Base-by-base conservation (phyloP, 192 early-diverging fungal genomes). In the Chytriomyces confervae region DNA sequence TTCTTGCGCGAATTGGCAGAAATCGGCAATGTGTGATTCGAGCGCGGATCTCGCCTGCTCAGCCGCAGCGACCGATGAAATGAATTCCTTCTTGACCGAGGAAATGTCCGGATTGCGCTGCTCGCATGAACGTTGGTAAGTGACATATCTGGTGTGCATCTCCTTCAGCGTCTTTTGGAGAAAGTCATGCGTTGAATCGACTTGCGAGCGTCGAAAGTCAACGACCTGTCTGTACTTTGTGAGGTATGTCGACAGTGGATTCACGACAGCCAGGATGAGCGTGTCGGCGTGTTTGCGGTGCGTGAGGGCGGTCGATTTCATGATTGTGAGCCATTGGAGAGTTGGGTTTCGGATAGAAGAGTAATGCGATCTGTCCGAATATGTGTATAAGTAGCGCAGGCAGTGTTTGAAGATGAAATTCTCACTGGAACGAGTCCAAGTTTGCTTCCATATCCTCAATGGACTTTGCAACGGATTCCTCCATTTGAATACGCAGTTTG, bases 1-100 rank as follows among this genome's bases (percentile, higher is more conserved):
- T 45, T 84, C 80, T 68, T 84, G 80, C 7, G 76, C 80, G 24
- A 69, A 74, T 18, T 80, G 36, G 2, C 81, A 62, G 62, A 80
- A 84, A 45, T 84, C 80, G 5, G 80, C 80, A 29, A 84, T 84
- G 27, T 80, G 75, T 62, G 80, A 84, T 63, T 84, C 80, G 18
- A 84, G 75, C 7, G 83, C 80, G 20, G 64, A 46, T 10, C 83
- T 73, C 47, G 78, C 77, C 50, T 84, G 83, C 51, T 84, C 80
- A 0, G 80, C 83, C 0, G 36, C 27, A 13, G 69, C 62, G 70
- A 84, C 72, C 13, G 76, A 50, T 13, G 29, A 36, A 10, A 69
- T 62, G 53, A 80, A 84, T 16, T 84, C 79, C 2, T 49, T 48
- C 13, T 65, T 67, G 7, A 29, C n/a, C n/a, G 9, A 50, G 0